Base-by-base conservation (phyloP, 345 rosid genomes). In the Sonneratia alba region DNA sequence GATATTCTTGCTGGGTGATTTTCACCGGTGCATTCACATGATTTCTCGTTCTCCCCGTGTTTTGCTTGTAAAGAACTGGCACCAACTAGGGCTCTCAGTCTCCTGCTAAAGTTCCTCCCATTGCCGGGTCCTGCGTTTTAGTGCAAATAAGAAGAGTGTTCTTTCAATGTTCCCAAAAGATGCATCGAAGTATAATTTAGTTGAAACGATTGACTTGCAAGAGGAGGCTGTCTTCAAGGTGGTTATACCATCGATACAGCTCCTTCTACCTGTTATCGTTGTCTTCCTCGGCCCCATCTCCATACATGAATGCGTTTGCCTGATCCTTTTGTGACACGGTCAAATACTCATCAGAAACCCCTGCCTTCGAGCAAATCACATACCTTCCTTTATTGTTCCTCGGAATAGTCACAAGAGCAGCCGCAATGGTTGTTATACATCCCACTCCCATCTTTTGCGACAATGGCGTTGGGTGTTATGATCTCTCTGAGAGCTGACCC, bases 201-300 rank as follows among this genome's bases (percentile, higher is more conserved):
- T 40, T 40, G 43, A 48, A 48, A 16, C 3, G 53, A 48, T 48
- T 18, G 43, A 67, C 80, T 82, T 66, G 81, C 84, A 66, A 68
- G 82, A 75, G 36, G 85, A 71, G 64, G 86, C 96, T 24, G 85
- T 85, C 40, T 77, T 80, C 61, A 76, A 81, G 47, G 96, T 88
- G 64, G 87, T 57, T 27, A 74, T 55, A 5, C 87, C 84, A 6
- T 76, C 85, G 2, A 42, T 70, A 76, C 61, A 69, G 81, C 76
- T 74, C 57, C 79, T 85, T 74, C 74, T 77, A 45, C 87, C 86
- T 0, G 89, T 79, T 69, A 89, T 74, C 19, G 85, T 82, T 9
- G 96, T 88, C 82, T 79, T 84, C 71, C 84, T 72, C 2, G 92
- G 87, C 32, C 36, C 96, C 97, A 64, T 89, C 97, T 40, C 93